These are phyloP conservation scores for Camelina sativa DNA, from an alignment of 345 rosid genomes.

Conservation along the genomic window DNA sequence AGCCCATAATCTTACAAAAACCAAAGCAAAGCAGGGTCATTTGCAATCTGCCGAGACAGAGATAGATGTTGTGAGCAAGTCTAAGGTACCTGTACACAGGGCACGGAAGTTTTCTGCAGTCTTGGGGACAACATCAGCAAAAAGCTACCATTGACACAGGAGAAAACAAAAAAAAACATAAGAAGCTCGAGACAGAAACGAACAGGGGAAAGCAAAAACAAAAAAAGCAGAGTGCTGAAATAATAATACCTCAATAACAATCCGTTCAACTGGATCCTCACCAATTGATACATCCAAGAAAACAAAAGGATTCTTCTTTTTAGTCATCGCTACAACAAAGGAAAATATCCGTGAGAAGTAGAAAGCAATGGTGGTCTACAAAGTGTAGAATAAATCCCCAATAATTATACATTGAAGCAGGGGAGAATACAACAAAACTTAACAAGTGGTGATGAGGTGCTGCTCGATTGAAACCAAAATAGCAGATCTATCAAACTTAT, in stretches of 20 bases:
- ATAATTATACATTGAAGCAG: no score
- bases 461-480: not conserved
- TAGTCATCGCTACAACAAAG: constrained; percentile 57
- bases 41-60: not conserved
- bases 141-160: constrained; percentile 62
- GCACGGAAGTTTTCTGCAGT: constrained; percentile 96
- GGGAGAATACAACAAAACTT: no score
- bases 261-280: constrained; percentile 67
- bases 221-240: not conserved
- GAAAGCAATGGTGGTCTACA: not conserved
- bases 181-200: not conserved
- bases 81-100: constrained; percentile 81
- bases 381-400: no score
- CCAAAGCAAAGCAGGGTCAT: not conserved
- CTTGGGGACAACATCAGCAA: constrained; percentile 85
- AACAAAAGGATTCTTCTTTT: constrained; percentile 77
- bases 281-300: constrained; percentile 78
- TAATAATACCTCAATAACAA: constrained; percentile 86
- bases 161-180: not conserved
- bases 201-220: not conserved
- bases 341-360: not conserved
- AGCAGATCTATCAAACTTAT: constrained; percentile 10
- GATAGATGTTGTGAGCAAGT: constrained; percentile 8
- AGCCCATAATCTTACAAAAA: constrained; percentile 4
- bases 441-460: no score